Evolutionary conservation across 352 stramenopile species (phyloP), one percentile per base, ranked within the genome.

Genomic region (Phytophthora meadii): DNA sequence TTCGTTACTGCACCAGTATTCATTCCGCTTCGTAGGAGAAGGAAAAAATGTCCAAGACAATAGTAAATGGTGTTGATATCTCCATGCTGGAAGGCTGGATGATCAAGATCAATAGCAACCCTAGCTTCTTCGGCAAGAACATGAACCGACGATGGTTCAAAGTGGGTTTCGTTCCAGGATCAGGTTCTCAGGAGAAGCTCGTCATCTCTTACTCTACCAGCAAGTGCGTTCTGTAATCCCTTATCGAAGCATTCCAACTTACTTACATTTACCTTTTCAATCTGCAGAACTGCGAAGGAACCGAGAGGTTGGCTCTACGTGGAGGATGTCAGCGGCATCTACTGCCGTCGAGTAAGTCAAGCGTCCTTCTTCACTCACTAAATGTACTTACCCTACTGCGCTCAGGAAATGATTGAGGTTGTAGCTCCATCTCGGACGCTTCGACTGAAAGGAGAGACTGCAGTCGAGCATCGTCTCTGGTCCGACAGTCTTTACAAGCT

Each of bases 101-200:
- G 83, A 57, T 90, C 66, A 94, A 94, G 65, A 90, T 93, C 80
- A 92, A 94, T 61, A 93, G 70, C 77, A 93, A 93, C 28, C 84
- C 81, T 47, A 88, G 79, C 25, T 74, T 93, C 66, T 94, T 94
- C 32, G 83, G 84, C 56, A 91, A 90, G 64, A 86, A 72, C 61
- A 84, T 69, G 63, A 92, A 82, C 49, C 82, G 86, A 3, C 70
- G 87, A 5, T 94, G 87, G 87, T 94, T 94, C 76, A 79, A 82
- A 50, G 82, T 94, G 37, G 78, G 70, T 41, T 89, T 87, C 24
- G 74, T 87, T 5, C 61, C 76, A 0, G 72, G 66, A 0, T 58
- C 82, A 7, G 69, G 70, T 19, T 75, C 87, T 8, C 71, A 91
- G 50, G 79, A 72, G 45, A 78, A 78, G 41, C 82, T 94, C 68